These are phyloP conservation scores for Termitomyces sp. DNA, from an alignment of 768 basidiomycete genomes.

Conservation along the genomic window DNA sequence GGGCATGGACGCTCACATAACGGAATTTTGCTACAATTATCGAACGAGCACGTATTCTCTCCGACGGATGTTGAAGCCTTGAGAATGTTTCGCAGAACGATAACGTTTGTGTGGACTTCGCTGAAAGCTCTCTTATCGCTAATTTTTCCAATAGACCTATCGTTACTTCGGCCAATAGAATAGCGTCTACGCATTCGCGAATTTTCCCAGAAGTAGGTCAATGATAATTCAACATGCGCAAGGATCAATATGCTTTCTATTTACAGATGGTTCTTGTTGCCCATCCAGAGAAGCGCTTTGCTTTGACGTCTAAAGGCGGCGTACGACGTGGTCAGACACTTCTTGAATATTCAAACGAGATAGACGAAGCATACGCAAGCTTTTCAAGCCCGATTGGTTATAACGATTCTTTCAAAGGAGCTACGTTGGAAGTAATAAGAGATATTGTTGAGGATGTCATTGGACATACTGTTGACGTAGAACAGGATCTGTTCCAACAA, in stretches of 20 bases:
- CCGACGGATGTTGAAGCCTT: not conserved
- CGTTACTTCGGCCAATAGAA: constrained; percentile 31
- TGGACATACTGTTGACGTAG: not conserved
- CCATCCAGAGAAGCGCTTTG: constrained; percentile 33
- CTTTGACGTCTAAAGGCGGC: constrained; percentile 35
- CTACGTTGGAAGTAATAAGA: not conserved
- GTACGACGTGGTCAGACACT: constrained; percentile 31
- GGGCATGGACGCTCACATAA: not conserved
- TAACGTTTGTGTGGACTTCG: constrained; percentile 1
- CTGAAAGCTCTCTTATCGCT: not conserved
- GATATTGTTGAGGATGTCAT: not conserved
- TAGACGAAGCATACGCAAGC: constrained; percentile 26
- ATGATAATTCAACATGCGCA: not conserved
- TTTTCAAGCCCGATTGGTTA: not conserved
- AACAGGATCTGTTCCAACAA: constrained; percentile 2
- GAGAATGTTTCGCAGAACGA: constrained; percentile 1
- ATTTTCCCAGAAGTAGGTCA: constrained; percentile 37
- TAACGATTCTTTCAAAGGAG: not conserved
- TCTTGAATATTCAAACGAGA: constrained; percentile 32
- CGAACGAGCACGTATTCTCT: not conserved
- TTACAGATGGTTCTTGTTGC: constrained; percentile 37
- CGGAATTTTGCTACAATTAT: constrained; percentile 4
- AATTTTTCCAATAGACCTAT: constrained; percentile 24
- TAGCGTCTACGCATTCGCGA: constrained; percentile 38
- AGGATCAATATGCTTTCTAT: not conserved